Percentiles rank a stretch among this genome's conserved stretches.
These are phyloP conservation scores for Mycena floridula DNA, from an alignment of 768 basidiomycete species.

Conservation along the genomic window DNA sequence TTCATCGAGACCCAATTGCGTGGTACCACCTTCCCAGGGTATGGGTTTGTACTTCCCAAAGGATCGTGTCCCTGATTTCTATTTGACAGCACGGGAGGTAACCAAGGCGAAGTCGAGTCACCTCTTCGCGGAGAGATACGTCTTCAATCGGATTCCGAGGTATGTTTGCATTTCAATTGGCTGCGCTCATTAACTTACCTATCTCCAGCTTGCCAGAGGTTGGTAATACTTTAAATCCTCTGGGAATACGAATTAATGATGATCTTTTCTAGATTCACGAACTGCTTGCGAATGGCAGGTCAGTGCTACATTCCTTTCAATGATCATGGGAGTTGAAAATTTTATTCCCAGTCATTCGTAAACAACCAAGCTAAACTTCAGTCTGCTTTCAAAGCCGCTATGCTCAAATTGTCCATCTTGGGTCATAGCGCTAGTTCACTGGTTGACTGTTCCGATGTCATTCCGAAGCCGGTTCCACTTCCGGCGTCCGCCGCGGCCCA, in stretches of 20 bases:
- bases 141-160: slow-evolving; percentile 11
- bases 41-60: background rate
- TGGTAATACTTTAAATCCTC: background rate
- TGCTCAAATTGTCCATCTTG: slow-evolving; percentile 36
- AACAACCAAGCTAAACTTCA: slow-evolving; percentile 29
- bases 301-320: slow-evolving; percentile 15
- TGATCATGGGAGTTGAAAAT: too few species aligned
- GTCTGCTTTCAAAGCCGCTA: slow-evolving; percentile 31
- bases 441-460: slow-evolving; percentile 40
- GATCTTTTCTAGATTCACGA: slow-evolving; percentile 22
- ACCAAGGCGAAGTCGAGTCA: slow-evolving; percentile 11
- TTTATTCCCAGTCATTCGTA: background rate
- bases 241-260: background rate
- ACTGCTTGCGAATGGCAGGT: slow-evolving; percentile 46
- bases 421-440: slow-evolving; percentile 30
- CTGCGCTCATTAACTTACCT: too few species aligned
- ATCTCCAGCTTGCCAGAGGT: background rate
- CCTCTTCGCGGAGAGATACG: slow-evolving; percentile 13
- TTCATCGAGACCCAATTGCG: slow-evolving; percentile 39
- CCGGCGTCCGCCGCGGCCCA: slow-evolving; percentile 19
- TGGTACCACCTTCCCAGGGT: slow-evolving; percentile 37
- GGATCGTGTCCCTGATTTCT: background rate
- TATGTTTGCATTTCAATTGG: too few species aligned
- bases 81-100: slow-evolving; percentile 1
- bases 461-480: slow-evolving; percentile 23